Evolutionary conservation across 2,329 filamentous ascomycete species (phyloP), one percentile per base, ranked within the genome.

Genomic region (Nigrospora oryzae): DNA sequence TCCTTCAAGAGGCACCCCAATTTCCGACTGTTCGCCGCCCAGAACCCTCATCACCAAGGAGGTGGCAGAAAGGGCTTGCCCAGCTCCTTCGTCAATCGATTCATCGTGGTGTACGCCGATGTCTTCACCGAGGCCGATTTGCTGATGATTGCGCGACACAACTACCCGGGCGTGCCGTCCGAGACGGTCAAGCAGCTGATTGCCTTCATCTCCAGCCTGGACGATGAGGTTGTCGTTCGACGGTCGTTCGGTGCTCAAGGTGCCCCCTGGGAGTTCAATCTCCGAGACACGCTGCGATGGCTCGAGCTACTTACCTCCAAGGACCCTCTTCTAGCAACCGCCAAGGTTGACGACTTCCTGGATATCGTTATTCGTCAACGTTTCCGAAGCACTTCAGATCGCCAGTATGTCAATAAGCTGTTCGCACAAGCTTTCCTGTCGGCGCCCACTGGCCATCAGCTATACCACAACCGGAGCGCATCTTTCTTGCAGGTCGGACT

Each of bases 1-100:
- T 89, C 89, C 3, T 98, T 98, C 66, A 84, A 85, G 55, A 82
- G 89, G 19, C 91, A 98, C 60, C 83, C 84, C 0, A 74, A 90
- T 51, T 98, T 98, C 65, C 82, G 86, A n/a, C 78, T 98, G 1
- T 98, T 98, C 58, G 93, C 94, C 13, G 90, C 93, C 0, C 93
- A 98, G 62, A 98, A 98, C 60, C 93, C 93, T 10, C 93, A 98
- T 64, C 89, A 96, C 56, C 93, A 98, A 65, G 93, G 93, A 46
- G 91, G 93, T 51, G 93, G 93, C 11, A 81, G 93, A 54, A 98
- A 98, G 65, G 93, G 93, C 35, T 70, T 98, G 33, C 93, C 93
- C 1, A 86, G 86, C 46, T 97, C 93, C 1, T 98, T 98, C 57
- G 93, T 98, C 50, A 97, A 98, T 62, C 86, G 94, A 38, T 98